Conservation (phyloP, 495 filamentous ascomycete genomes). For the Bacidia rubella region DNA sequence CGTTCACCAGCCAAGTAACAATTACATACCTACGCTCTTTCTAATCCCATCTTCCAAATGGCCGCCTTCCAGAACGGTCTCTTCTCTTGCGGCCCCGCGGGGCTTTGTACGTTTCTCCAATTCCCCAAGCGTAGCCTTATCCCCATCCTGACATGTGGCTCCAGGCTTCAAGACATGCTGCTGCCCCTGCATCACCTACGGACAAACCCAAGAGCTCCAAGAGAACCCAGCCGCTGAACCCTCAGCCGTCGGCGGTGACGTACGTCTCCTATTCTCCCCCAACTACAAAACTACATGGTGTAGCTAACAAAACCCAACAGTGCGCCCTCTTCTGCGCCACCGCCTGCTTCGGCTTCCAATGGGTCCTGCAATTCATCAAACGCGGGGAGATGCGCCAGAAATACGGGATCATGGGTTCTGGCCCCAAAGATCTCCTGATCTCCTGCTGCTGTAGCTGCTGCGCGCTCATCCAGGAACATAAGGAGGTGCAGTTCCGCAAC, state of each 20-base stretch:
- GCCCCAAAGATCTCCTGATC: slow-evolving; percentile 34
- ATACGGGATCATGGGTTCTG: slow-evolving; percentile 41
- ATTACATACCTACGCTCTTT: too few species aligned
- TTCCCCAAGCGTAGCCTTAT: neutral
- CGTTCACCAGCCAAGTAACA: neutral
- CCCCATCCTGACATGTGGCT: neutral
- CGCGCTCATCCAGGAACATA: slow-evolving; percentile 39
- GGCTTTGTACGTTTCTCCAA: neutral
- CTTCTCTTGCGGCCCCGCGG: neutral
- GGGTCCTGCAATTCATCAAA: slow-evolving; percentile 37
- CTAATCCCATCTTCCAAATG: neutral
- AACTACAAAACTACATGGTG: neutral
- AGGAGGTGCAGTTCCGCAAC: slow-evolving; percentile 28
- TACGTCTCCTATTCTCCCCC: neutral
- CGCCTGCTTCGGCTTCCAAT: slow-evolving; percentile 14
- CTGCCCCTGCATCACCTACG: neutral
- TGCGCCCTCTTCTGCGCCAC: neutral
- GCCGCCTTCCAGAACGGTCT: neutral
- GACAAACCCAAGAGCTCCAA: neutral
- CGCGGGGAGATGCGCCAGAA: slow-evolving; percentile 38
- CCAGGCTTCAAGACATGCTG: neutral
- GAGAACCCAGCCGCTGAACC: neutral
- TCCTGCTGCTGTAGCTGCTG: slow-evolving; percentile 40
- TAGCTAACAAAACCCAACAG: neutral
- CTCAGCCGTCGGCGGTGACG: neutral